Base-by-base conservation (phyloP, 2,329 filamentous ascomycete species). In the Penicillium sclerotiorum region DNA sequence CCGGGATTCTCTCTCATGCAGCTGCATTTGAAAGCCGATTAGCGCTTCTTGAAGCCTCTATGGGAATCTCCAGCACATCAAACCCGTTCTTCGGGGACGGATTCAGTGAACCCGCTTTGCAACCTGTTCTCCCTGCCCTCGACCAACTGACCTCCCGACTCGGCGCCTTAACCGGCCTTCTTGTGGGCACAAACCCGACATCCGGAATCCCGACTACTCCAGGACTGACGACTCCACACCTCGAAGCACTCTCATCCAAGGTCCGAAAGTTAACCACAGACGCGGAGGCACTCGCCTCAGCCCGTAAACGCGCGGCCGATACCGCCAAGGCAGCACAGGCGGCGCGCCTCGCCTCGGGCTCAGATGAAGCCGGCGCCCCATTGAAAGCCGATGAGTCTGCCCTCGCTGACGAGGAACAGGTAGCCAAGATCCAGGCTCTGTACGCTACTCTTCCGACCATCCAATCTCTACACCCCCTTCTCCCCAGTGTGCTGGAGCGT, bases 401-500 rank as follows among this genome's bases (percentile, higher is more conserved):
- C 11, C 58, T 64, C 9, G 65, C 90, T 82, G 35, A 87, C 4
- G 72, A 74, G 8, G 90, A 95, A 61, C 88, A 95, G 61, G 81
- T 85, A 33, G 81, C 89, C 45, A 96, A 96, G 69, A 88, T 99
- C 68, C 94, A 95, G 58, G 89, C 92, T 1, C 81, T 99, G 5
- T 96, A 96, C 71, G 88, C 89, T 1, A 89, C 90, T 3, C 77
- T 99, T 13, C 87, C 91, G 1, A 94, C 90, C 0, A 94, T 99
- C 50, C 91, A 96, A 71, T 88, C 81, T 49, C 79, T 99, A 7
- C 82, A 90, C 5, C 94, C 94, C 1, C 79, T 96, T 15, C 80
- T 99, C 4, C 93, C 94, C 1, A 83, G 90, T 5, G 78, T 97
- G 8, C 78, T 99, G 9, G 91, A 96, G 63, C 83, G 94, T 21